Evolutionary conservation across 805 yeast genomes (phyloP), one percentile per base, ranked within the genome.

Genomic region (Wickerhamiella siamensis): DNA sequence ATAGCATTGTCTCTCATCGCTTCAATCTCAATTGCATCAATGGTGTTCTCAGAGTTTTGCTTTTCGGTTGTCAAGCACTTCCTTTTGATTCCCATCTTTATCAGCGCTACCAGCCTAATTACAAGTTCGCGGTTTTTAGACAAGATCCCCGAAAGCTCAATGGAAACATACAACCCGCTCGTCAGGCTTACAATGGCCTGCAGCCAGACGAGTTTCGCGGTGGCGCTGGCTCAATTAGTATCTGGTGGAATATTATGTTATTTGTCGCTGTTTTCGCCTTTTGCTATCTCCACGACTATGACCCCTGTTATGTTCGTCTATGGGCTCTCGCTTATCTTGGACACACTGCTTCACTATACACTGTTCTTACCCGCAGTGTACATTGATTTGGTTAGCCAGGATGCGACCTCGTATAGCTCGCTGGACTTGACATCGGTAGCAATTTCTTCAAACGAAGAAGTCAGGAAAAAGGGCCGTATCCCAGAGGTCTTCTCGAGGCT

Each of bases 311-410:
- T 39, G 3, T 15, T 37, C 12, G 3, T 43, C 14, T 22, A 24
- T 8, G 38, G 31, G n/a, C 8, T 16, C 20, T n/a, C 38, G 8
- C n/a, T 36, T 29, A 15, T 24, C 20, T 10, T 36, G 4, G 45
- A 43, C 24, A 31, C 32, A n/a, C 17, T 35, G 10, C 19, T 43
- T 3, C 45, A 43, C 24, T 38, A 15, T 12, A 31, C 40, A 10
- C 26, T 26, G 15, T 39, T 43, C 29, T 33, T 37, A 12, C 38
- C 42, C 1, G 32, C 36, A 16, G 22, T 43, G 6, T 43, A 43
- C 31, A 39, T 43, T 21, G 45, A 43, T n/a, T 20, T 43, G 32
- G 40, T 36, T 3, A 20, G 24, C 14, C 31, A 8, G 26, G 42
- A 20, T 12, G 19, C n/a, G 39, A 35, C 16, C 5, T 27, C 22